A percentile compares a stretch with the other conserved stretches of the same genome.
Evolutionary conservation across 78 protist species (phyloP).

Genomic region (Dictyostelium purpureum): DNA sequence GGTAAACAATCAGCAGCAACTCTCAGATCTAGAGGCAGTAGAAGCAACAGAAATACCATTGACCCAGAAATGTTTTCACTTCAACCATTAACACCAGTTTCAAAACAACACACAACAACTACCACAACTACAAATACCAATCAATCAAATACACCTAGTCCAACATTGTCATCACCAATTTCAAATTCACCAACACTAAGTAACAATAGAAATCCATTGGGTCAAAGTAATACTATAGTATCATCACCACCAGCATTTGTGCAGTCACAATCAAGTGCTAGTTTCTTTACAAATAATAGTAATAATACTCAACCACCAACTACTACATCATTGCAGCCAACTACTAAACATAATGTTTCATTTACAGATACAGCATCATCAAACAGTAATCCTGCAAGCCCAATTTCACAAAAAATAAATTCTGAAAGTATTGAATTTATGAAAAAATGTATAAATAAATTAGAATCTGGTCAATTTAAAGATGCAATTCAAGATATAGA

Average conservation of each 20-base stretch:
- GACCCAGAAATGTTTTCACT: conserved; percentile 27
- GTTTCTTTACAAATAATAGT: neutral
- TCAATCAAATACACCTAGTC: neutral
- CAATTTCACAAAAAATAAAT: conserved; percentile 13
- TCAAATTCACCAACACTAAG: neutral
- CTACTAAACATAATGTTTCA: neutral
- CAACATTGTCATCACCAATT: neutral
- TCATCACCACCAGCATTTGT: neutral
- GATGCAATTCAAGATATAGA: conserved; percentile 13
- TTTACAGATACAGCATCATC: neutral
- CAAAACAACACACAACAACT: neutral
- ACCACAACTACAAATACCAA: neutral
- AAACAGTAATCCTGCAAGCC: conserved; percentile 14
- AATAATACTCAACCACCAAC: neutral
- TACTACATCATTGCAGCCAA: neutral
- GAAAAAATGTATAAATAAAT: conserved; percentile 41
- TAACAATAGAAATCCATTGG: neutral
- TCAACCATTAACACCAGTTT: conserved; percentile 47
- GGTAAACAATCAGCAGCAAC: neutral
- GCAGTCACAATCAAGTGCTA: neutral
- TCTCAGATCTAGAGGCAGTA: conserved; percentile 40
- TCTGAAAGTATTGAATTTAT: conserved; percentile 19
- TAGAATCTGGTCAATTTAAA: conserved; percentile 38
- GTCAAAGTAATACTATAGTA: conserved; percentile 1
- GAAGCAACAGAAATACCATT: neutral